These are phyloP conservation scores for Ceriops tagal DNA, from an alignment of 345 rosid species.

Conservation along the genomic window DNA sequence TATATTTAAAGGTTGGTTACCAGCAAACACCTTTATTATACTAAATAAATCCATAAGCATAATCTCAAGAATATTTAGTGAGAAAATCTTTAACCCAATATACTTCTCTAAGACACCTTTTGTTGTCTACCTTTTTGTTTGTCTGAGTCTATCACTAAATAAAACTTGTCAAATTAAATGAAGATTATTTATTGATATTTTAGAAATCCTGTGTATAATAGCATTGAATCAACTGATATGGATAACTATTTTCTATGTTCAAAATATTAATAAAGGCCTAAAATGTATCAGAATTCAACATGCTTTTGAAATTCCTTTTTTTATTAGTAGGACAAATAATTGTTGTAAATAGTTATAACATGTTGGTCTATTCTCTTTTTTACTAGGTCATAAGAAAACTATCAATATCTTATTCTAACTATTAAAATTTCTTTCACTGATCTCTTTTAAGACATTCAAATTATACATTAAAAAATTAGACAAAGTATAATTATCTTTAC, in stretches of 20 bases:
- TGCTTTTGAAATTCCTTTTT: too few species aligned
- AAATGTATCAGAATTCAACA: too few species aligned
- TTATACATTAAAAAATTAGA: neutral
- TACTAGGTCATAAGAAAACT: too few species aligned
- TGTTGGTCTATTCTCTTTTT: too few species aligned
- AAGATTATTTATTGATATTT: neutral
- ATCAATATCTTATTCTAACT: too few species aligned
- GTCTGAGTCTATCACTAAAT: constrained; percentile 62
- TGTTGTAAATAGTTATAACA: too few species aligned
- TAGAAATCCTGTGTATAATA: neutral
- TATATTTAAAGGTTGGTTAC: constrained; percentile 90
- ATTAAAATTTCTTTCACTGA: too few species aligned
- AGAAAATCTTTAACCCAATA: constrained; percentile 77
- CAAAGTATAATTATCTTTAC: neutral
- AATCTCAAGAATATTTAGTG: constrained; percentile 90
- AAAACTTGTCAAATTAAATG: neutral
- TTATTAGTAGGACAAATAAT: too few species aligned
- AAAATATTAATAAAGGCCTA: neutral
- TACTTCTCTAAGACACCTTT: constrained; percentile 89
- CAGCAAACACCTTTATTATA: constrained; percentile 88
- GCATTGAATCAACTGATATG: too few species aligned
- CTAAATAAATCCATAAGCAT: constrained; percentile 95
- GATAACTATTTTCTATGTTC: neutral
- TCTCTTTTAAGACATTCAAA: neutral
- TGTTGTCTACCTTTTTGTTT: constrained; percentile 81